Base-by-base conservation (phyloP, 768 basidiomycete species). In the Pleurotus cornucopiae region DNA sequence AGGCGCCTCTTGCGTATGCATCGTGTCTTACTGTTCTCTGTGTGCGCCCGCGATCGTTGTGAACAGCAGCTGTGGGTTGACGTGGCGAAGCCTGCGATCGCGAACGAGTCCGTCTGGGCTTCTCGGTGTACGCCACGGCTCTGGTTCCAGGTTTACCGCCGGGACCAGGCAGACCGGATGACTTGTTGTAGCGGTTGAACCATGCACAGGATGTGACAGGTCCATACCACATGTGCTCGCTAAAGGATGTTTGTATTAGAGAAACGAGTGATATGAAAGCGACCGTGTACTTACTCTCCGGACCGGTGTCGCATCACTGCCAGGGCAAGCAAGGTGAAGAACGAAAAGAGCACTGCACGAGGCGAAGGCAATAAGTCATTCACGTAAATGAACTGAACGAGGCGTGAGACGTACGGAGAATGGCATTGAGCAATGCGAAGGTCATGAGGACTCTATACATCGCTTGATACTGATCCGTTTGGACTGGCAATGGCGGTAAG, bases 381-480 rank as follows among this genome's bases (percentile, higher is more conserved):
- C n/a, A 53, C n/a, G 51, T 9, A 53, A 39, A 34, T 18, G 18
- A 21, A 53, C 11, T 26, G 49, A 4, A 16, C 16, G n/a, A 34
- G 30, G 11, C 30, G 25, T 30, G 18, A 20, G 5, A 74, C 86
- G 57, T 69, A 86, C 90, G 72, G 3, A 93, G 77, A 43, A 78
- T 76, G 49, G 86, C 83, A 63, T 91, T 92, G 68, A 93, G 83
- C 55, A 92, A 70, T 5, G 91, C 83, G 70, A 92, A 92, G 14
- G 86, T 82, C 68, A 85, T 88, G 57, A 93, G 75, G 16, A 91
- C 90, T 25, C 85, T 83, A 67, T 91, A 92, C 75, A 91, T 91
- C n/a, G 90, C 89, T 61, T 91, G 91, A 67, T 87, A 93, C 58
- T 88, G 88, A 63, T 90, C 87, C 20, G 89, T 91, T 55, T 88